A percentile compares a stretch with the other conserved stretches of the same genome.
Evolutionary conservation across 139 green algal species (phyloP).

Genomic region (Picocystis salinarum): DNA sequence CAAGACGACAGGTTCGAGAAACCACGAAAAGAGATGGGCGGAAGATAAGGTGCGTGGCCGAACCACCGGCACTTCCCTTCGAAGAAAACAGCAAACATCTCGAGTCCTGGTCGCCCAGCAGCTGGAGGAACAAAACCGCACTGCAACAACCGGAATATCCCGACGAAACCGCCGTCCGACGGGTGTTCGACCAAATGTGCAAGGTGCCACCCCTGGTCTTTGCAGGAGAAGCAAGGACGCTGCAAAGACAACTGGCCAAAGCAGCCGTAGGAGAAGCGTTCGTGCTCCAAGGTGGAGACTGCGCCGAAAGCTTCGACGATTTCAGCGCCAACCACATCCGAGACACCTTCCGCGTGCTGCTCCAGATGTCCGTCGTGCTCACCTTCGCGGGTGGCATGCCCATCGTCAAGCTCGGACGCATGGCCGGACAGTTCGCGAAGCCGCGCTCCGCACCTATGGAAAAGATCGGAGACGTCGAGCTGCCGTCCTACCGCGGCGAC

Average conservation of each 20-base stretch:
- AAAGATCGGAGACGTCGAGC: slow-evolving; percentile 36
- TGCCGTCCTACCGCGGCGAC: slow-evolving; percentile 89
- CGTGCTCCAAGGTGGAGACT: slow-evolving; percentile 79
- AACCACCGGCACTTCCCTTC: no score
- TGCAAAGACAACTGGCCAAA: slow-evolving; percentile 69
- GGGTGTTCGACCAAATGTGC: slow-evolving; percentile 39
- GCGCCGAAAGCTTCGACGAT: slow-evolving; percentile 85
- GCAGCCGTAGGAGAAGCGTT: slow-evolving; percentile 65
- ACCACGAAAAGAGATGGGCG: no score
- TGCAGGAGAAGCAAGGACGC: slow-evolving; percentile 80
- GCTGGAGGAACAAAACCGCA: slow-evolving; percentile 30
- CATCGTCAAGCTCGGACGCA: slow-evolving; percentile 92
- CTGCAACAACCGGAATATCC: slow-evolving; percentile 61
- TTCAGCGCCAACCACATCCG: slow-evolving; percentile 89
- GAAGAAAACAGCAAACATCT: no score
- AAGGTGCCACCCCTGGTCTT: slow-evolving; percentile 85
- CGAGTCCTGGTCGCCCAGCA: slow-evolving; percentile 25
- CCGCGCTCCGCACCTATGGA: slow-evolving; percentile 62
- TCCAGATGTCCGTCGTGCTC: slow-evolving; percentile 89
- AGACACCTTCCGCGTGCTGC: slow-evolving; percentile 38
- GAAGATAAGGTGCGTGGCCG: no score
- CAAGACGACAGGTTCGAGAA: no score
- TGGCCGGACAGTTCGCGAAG: slow-evolving; percentile 99
- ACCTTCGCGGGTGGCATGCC: slow-evolving; percentile 89
- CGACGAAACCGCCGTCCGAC: slow-evolving; percentile 29